Evolutionary conservation across 768 basidiomycete genomes (phyloP).

Genomic region (Phlegmacium glaucopus): DNA sequence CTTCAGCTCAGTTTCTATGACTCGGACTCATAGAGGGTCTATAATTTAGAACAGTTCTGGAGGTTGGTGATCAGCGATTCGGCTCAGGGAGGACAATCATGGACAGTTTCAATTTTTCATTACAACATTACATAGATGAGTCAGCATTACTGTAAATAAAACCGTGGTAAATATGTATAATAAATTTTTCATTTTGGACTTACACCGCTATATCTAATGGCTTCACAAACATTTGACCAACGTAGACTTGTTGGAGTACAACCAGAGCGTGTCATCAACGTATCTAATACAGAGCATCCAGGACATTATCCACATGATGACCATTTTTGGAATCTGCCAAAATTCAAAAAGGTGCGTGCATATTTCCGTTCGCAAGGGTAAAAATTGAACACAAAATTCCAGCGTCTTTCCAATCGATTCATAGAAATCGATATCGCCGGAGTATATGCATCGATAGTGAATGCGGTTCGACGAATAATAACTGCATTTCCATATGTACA

Average conservation of each 20-base stretch:
- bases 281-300: slow-evolving; percentile 88
- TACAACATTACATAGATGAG: too few species aligned
- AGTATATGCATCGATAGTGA: slow-evolving; percentile 94
- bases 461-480: slow-evolving; percentile 88
- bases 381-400: slow-evolving; percentile 72
- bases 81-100: too few species aligned
- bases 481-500: slow-evolving; percentile 45
- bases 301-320: slow-evolving; percentile 86
- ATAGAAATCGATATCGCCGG: slow-evolving; percentile 96
- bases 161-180: not conserved
- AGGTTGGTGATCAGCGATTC: slow-evolving; percentile 13
- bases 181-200: not conserved
- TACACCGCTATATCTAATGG: slow-evolving; percentile 9
- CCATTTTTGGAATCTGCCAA: slow-evolving; percentile 74
- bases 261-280: slow-evolving; percentile 70
- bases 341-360: slow-evolving; percentile 79
- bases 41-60: slow-evolving; percentile 13
- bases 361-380: slow-evolving; percentile 40
- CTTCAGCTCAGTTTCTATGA: not conserved
- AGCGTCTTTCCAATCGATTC: slow-evolving; percentile 75
- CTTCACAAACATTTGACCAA: slow-evolving; percentile 18
- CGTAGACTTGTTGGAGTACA: slow-evolving; percentile 64
- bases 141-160: not conserved
- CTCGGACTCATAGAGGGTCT: not conserved
- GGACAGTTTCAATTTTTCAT: too few species aligned